Evolutionary conservation across 768 basidiomycete genomes (phyloP).

Genomic region (Clitopilus passeckerianus): DNA sequence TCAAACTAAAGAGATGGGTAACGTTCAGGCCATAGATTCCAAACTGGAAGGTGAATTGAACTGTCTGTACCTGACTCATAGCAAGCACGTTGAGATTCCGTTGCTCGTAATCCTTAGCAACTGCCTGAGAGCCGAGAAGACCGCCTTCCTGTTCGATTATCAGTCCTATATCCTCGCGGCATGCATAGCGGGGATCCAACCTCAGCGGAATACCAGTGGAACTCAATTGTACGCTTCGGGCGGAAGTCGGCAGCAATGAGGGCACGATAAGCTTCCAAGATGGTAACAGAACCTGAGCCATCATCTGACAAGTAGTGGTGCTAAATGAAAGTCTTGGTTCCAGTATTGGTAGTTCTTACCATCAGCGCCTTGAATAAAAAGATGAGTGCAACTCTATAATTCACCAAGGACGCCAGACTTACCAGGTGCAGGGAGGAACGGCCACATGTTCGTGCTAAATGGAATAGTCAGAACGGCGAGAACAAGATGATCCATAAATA

Average conservation of each 20-base stretch:
- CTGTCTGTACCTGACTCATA: constrained; percentile 66
- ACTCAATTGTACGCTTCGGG: constrained; percentile 64
- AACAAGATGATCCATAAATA: not conserved
- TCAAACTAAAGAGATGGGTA: constrained; percentile 51
- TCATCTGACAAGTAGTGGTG: constrained; percentile 46
- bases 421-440: constrained; percentile 77
- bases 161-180: not conserved
- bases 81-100: constrained; percentile 64
- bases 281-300: constrained; percentile 76
- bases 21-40: constrained; percentile 4
- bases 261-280: constrained; percentile 71
- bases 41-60: not conserved
- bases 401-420: constrained; percentile 16
- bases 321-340: constrained; percentile 11
- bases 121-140: constrained; percentile 84
- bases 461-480: not conserved
- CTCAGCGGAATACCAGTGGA: constrained; percentile 85
- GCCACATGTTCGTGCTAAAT: constrained; percentile 68
- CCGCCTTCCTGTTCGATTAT: constrained; percentile 62
- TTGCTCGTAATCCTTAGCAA: constrained; percentile 70
- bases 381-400: constrained; percentile 12
- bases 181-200: constrained; percentile 20
- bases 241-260: constrained; percentile 65
- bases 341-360: constrained; percentile 24
- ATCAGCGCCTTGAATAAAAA: constrained; percentile 36